Base-by-base conservation (phyloP, 2,329 filamentous ascomycete genomes). In the Metarhizium anisopliae region DNA sequence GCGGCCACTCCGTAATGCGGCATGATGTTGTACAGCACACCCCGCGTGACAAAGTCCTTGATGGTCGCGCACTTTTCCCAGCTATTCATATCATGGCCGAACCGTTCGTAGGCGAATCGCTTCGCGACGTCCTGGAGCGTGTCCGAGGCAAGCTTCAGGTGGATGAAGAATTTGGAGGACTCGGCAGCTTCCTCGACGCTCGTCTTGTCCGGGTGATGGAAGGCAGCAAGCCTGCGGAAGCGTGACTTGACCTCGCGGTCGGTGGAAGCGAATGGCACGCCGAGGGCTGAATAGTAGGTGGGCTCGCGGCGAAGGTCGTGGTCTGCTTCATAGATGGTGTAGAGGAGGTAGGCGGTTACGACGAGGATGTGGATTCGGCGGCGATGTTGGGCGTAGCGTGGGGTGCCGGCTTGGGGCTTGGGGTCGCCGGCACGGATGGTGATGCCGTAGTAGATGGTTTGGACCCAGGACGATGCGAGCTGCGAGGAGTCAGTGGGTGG, bases 261-360 rank as follows among this genome's bases (percentile, higher is more conserved):
- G 54, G 82, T 79, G 11, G 88, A 87, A 56, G 80, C 70, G 42
- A 86, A 77, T 13, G 85, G 76, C 0, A 96, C 81, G 40, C 84
- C 84, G 0, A 99, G 81, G 60, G 87, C 81, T 50, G 82, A 77
- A 74, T 96, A 97, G 74, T 88, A 96, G 70, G 90, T 85, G 18
- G 87, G 84, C 1, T 78, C 75, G 49, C 79, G 75, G 59, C 83
- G 86, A 32, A 96, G 79, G 60, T 90, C 84, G 74, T 89, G 84
- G 77, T 95, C 89, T 65, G 90, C 87, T 74, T 97, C 93, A 74
- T 92, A 94, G 64, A 97, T 84, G 50, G 91, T 96, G 77, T 96
- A 96, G 61, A 87, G 73, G 42, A 97, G 88, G 74, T 97, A 99
- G 58, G 82, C 74, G 51, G 86, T 77, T 52, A 97, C 86, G 65